Conservation (phyloP, 495 filamentous ascomycete genomes). For the Tuber calosporum region DNA sequence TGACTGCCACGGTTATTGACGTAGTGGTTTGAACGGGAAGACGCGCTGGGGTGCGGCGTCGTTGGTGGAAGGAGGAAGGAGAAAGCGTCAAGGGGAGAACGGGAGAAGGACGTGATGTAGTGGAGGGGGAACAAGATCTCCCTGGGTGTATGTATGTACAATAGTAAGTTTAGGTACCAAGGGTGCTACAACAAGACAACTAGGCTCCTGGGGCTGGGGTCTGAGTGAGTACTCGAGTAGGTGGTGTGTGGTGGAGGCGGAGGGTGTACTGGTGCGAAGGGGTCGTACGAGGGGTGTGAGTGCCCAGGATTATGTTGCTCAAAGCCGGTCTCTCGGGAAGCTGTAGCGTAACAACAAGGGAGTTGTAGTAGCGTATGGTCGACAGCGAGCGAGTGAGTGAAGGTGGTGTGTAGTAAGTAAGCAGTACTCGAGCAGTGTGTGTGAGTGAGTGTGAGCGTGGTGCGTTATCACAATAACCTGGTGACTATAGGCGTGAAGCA, state of each 20-base stretch:
- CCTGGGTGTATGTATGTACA: constrained; percentile 35
- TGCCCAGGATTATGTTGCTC: constrained; percentile 28
- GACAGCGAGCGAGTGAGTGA: constrained; percentile 1
- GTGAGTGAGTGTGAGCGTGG: not conserved
- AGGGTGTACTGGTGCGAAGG: constrained; percentile 27
- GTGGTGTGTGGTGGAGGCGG: constrained; percentile 1
- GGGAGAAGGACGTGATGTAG: constrained; percentile 30
- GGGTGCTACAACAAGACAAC: constrained; percentile 16
- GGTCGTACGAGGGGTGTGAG: constrained; percentile 34
- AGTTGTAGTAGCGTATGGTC: not conserved
- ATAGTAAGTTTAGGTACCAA: constrained; percentile 8
- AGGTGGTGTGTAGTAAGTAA: not conserved
- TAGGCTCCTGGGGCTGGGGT: constrained; percentile 31
- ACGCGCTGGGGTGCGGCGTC: constrained; percentile 19
- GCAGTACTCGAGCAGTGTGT: too few relatives aligned
- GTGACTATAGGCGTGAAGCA: not conserved
- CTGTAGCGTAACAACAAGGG: constrained; percentile 5
- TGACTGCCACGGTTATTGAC: constrained; percentile 42
- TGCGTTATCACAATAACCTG: not conserved
- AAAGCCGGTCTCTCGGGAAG: constrained; percentile 2
- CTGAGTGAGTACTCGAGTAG: not conserved
- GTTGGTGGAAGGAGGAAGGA: not conserved
- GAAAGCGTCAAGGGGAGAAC: not conserved
- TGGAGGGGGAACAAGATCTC: constrained; percentile 34
- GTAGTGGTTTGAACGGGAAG: constrained; percentile 38